phyloP scores from a whole-genome alignment of 228 moss, liverwort and hornwort species.

The Sphagnum magellanicum region DNA sequence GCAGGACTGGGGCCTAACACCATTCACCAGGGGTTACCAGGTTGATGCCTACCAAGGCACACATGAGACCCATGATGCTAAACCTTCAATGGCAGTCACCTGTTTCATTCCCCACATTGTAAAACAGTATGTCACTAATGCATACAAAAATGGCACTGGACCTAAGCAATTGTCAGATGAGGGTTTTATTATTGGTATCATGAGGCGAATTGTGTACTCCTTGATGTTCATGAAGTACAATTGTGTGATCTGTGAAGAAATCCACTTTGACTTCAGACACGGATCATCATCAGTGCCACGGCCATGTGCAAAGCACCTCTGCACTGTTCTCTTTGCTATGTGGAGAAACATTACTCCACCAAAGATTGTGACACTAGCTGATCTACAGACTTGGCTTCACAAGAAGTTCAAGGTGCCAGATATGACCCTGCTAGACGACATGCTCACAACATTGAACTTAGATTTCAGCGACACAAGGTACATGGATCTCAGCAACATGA shows the following conservation, averaged over 20 bases:
- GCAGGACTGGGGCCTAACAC: constrained; percentile 16
- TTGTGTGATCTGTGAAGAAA: constrained; percentile 28
- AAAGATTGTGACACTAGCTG: constrained; percentile 11
- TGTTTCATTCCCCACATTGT: constrained; percentile 47
- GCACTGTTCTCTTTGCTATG: constrained; percentile 24
- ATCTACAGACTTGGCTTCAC: constrained; percentile 16
- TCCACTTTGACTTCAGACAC: neutral
- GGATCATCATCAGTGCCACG: constrained; percentile 19
- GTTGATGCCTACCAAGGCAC: constrained; percentile 23
- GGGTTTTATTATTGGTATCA: constrained; percentile 28
- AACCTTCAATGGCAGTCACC: constrained; percentile 29
- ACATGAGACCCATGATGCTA: neutral
- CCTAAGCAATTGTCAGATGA: constrained; percentile 14
- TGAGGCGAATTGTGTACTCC: constrained; percentile 26
- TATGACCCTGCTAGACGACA: constrained; percentile 3
- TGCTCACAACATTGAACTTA: neutral
- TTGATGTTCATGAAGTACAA: constrained; percentile 20
- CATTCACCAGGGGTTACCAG: constrained; percentile 25
- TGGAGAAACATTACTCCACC: constrained; percentile 33
- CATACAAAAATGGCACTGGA: constrained; percentile 2
- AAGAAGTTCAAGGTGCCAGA: neutral
- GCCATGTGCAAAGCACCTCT: constrained; percentile 29
- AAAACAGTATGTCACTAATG: constrained; percentile 19
- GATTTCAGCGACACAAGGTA: too few species aligned
- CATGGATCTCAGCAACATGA: too few species aligned